Evolutionary conservation across 1,139 yeast species (phyloP).

Genomic region (Kodamaea plutei): DNA sequence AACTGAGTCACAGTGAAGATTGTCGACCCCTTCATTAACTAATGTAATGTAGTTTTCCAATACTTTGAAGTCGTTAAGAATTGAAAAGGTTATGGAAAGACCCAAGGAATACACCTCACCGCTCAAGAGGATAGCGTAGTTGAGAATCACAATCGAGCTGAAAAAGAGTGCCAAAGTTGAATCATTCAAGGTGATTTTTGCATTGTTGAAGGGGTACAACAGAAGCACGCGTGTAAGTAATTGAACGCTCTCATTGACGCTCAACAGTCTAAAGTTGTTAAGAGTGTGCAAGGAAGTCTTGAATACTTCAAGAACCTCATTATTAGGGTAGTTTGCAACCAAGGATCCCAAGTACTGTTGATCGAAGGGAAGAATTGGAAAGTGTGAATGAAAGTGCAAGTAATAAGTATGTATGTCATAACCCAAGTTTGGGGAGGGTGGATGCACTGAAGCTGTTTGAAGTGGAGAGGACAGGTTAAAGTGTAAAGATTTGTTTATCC

Average conservation of each 20-base stretch:
- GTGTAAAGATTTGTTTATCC: conserved; percentile 19
- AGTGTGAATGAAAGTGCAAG: conserved; percentile 47
- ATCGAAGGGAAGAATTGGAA: conserved; percentile 57
- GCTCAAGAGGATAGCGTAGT: conserved; percentile 53
- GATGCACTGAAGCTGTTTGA: too few species aligned
- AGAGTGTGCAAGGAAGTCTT: conserved; percentile 48
- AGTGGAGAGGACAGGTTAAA: conserved; percentile 1
- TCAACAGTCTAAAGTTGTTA: conserved; percentile 31
- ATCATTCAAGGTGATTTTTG: conserved; percentile 23
- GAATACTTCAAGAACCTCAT: conserved; percentile 45
- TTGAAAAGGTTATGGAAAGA: conserved; percentile 48
- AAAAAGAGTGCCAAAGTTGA: conserved; percentile 36
- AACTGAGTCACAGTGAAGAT: conserved; percentile 19
- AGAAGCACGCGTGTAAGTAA: conserved; percentile 40
- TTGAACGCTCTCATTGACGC: conserved; percentile 28
- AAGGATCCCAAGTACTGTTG: conserved; percentile 28
- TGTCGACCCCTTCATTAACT: conserved; percentile 14
- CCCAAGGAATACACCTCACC: conserved; percentile 58
- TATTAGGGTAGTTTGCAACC: conserved; percentile 13
- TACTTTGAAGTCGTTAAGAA: conserved; percentile 57
- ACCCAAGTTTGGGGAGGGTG: background rate
- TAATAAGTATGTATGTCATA: conserved; percentile 40
- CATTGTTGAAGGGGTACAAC: conserved; percentile 39
- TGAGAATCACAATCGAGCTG: conserved; percentile 47
- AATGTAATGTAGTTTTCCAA: conserved; percentile 33